Percentiles rank a stretch among this genome's conserved stretches.
Conservation (phyloP, 2,329 filamentous ascomycete species). For the Alternaria alternata region DNA sequence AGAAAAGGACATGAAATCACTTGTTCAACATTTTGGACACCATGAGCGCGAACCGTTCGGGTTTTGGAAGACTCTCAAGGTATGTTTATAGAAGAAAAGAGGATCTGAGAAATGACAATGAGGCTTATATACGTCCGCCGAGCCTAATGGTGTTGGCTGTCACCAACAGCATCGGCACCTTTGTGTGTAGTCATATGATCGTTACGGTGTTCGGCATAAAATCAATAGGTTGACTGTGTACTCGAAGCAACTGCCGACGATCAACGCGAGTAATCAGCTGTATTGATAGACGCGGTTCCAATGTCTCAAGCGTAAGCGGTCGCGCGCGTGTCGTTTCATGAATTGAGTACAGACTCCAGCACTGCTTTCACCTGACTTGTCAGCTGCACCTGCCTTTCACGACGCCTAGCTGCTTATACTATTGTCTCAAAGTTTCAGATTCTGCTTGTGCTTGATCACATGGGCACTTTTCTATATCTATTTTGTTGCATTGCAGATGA, state of each 20-base stretch:
- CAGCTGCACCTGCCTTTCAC: background rate
- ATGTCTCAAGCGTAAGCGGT: background rate
- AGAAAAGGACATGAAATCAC: background rate
- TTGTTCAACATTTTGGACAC: background rate
- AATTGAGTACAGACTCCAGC: background rate
- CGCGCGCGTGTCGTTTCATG: background rate
- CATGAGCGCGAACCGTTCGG: background rate
- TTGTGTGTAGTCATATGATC: background rate
- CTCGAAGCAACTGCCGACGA: rapidly evolving
- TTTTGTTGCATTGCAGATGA: background rate
- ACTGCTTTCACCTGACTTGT: background rate
- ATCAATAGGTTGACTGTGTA: background rate
- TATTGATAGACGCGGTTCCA: background rate
- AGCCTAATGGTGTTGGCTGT: background rate
- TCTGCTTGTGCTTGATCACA: background rate
- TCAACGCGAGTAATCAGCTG: background rate
- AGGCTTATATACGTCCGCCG: background rate
- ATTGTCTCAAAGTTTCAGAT: background rate
- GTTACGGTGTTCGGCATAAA: background rate
- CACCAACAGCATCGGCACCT: background rate
- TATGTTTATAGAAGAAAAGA: rapidly evolving
- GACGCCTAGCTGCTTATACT: background rate
- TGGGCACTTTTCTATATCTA: background rate
- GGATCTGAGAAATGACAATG: too few species aligned
- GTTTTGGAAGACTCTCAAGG: background rate